Conservation (phyloP, 2,329 filamentous ascomycete genomes). For the Beauveria medogensis region DNA sequence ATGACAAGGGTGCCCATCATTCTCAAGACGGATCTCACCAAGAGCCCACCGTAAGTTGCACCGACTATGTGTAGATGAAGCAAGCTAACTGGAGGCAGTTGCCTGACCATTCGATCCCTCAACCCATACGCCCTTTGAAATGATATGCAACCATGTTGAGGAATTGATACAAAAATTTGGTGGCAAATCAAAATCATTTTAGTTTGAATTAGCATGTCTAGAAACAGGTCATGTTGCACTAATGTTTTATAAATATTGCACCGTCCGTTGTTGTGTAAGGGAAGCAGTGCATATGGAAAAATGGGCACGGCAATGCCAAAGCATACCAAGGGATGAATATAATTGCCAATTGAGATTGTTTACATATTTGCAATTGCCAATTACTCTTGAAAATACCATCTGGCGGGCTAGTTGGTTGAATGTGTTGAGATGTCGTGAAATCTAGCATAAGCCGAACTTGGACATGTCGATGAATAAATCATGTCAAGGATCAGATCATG, state of each 20-base stretch:
- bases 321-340: slow-evolving; percentile 1
- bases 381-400: too few relatives aligned
- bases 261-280: neutral
- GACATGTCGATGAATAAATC: neutral
- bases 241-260: slow-evolving; percentile 10
- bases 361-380: neutral
- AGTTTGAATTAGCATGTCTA: slow-evolving; percentile 7
- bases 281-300: slow-evolving; percentile 1
- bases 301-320: neutral
- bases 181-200: neutral
- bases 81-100: slow-evolving; percentile 39
- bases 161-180: neutral
- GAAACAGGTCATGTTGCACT: neutral
- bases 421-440: neutral
- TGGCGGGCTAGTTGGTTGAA: too few relatives aligned
- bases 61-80: neutral
- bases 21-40: slow-evolving; percentile 93
- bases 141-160: neutral
- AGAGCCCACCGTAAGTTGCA: slow-evolving; percentile 93
- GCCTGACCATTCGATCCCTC: slow-evolving; percentile 73
- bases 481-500: neutral
- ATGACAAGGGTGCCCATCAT: slow-evolving; percentile 98
- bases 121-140: slow-evolving; percentile 64
- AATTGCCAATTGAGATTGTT: slow-evolving; percentile 5
- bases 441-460: neutral